Evolutionary conservation across 768 basidiomycete species (phyloP), one percentile per base, ranked within the genome.

Genomic region (Lenzites betulinus): DNA sequence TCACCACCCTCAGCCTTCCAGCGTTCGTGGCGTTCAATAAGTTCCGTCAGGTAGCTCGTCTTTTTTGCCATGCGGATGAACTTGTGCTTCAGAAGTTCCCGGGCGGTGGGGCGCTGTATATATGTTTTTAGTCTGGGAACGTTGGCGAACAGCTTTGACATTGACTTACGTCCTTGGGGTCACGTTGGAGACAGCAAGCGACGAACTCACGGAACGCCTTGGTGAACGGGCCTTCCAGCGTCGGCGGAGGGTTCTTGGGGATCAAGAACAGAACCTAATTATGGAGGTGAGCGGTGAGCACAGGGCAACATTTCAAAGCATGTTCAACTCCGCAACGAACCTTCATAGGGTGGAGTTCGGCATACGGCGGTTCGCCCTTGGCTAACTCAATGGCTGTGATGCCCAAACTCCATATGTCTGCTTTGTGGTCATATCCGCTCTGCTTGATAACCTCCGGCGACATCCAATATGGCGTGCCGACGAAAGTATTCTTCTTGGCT

Each of bases 401-500:
- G 15, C 96, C 97, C 63, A 99, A 77, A 74, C 91, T 93, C 97
- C 97, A 99, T 50, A 99, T 98, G 74, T 99, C 97, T 16, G 97
- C 97, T 72, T 98, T 98, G 73, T 95, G 91, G 69, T 98, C 97
- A 75, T 99, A 99, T 4, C 97, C 97, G 58, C 94, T 96, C 76
- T 99, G 97, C 73, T 98, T 98, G 79, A 99, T 99, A 23, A 98
- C 95, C 71, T 99, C 97, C 7, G 97, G 97, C 7, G 93, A 94
- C 97, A 99, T 99, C 97, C 97, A 99, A 71, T 98, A 99, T 3
- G 96, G 96, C 18, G 96, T 95, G 28, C 93, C 93, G 33, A 96
- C 96, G 71, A 95, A 98, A 0, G 96, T 99, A 68, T 99, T 98
- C 84, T 98, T 95, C 83, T 93, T 94, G 20, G 92, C 92, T 12